Conservation (phyloP, 2,329 filamentous ascomycete species). For the Venturia oleaginea region DNA sequence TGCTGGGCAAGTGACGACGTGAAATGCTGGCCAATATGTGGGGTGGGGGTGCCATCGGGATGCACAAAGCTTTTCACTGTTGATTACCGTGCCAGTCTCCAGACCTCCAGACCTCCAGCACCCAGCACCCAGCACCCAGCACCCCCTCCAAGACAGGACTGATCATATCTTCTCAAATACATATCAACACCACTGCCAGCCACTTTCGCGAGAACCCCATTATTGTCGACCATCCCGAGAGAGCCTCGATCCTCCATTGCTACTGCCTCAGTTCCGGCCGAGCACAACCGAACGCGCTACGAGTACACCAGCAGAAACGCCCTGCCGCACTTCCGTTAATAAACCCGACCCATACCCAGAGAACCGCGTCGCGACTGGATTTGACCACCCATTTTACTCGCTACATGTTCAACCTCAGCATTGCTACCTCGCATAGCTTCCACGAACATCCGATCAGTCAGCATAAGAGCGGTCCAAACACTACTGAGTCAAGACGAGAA, state of each 20-base stretch:
- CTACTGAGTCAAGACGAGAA: background rate
- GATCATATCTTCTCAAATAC: too few relatives aligned
- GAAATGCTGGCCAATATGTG: too few relatives aligned
- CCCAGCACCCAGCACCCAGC: too few relatives aligned
- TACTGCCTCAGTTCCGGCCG: background rate
- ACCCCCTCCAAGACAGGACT: too few relatives aligned
- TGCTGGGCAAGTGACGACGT: too few relatives aligned
- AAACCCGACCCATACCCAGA: background rate
- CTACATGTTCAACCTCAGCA: background rate
- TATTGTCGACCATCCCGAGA: background rate
- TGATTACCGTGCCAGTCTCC: too few relatives aligned
- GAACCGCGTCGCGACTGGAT: background rate
- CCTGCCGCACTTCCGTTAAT: background rate
- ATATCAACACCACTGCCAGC: conserved; percentile 55
- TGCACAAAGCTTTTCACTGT: too few relatives aligned
- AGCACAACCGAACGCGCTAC: background rate
- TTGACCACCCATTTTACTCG: background rate
- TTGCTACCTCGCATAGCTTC: background rate
- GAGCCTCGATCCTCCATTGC: background rate
- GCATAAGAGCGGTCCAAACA: background rate
- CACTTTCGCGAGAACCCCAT: conserved; percentile 94
- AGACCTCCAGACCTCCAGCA: too few relatives aligned
- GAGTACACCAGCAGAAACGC: background rate
- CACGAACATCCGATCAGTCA: background rate
- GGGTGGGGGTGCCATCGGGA: too few relatives aligned